Evolutionary conservation across 129 eudicot species (phyloP).

Genomic region (Tagetes erecta): DNA sequence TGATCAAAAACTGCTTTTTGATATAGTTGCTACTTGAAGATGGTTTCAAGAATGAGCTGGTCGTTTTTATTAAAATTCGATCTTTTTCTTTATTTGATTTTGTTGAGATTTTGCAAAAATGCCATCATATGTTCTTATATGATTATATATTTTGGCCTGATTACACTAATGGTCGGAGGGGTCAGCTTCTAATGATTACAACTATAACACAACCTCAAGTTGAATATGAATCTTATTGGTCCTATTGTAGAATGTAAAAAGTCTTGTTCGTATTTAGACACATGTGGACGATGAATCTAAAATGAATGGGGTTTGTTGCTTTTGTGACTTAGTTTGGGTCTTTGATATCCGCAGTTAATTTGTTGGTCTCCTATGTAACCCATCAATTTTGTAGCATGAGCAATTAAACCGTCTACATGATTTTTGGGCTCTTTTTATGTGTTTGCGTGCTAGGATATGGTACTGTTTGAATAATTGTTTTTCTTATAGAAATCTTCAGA

Average conservation of each 20-base stretch:
- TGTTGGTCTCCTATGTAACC: conserved; percentile 26
- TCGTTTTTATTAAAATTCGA: not conserved
- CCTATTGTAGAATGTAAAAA: not conserved
- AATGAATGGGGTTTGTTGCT: not conserved
- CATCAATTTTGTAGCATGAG: conserved; percentile 2
- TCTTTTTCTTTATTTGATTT: not conserved
- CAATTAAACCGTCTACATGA: conserved; percentile 1
- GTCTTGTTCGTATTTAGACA: not conserved
- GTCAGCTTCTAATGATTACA: not conserved
- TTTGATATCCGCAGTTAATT: not conserved
- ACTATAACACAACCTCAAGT: not conserved
- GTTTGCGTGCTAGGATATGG: conserved; percentile 4
- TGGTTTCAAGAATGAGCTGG: conserved; percentile 1
- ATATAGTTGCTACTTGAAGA: not conserved
- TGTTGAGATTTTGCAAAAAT: not conserved
- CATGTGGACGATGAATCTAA: not conserved
- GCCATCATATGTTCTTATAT: not conserved
- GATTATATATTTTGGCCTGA: not conserved
- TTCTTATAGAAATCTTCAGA: conserved; percentile 60
- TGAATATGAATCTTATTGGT: not conserved
- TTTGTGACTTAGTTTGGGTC: not conserved
- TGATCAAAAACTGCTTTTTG: not conserved
- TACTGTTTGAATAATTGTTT: conserved; percentile 22
- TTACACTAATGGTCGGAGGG: not conserved
- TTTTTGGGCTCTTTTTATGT: not conserved